phyloP scores from a whole-genome alignment of 768 basidiomycete species.

The Boletus speciosus region DNA sequence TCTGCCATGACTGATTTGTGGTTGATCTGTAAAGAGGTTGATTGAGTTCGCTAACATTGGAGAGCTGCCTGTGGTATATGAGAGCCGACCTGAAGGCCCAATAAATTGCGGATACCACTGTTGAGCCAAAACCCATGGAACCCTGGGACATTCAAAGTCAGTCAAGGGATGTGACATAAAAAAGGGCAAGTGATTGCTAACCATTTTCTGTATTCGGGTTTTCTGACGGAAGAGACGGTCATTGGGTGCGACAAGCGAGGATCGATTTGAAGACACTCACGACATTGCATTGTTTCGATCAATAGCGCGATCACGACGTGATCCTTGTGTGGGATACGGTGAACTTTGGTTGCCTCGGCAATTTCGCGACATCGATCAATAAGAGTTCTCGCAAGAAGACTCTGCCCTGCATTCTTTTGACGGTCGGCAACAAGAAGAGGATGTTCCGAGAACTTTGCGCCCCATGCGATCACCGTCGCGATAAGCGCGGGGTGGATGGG shows the following conservation, averaged over 20 bases:
- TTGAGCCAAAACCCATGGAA: constrained; percentile 85
- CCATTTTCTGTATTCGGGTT: constrained; percentile 69
- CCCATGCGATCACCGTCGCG: constrained; percentile 88
- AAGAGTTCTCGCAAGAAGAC: constrained; percentile 71
- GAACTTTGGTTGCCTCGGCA: constrained; percentile 83
- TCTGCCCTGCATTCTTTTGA: constrained; percentile 64
- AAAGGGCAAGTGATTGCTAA: constrained; percentile 30
- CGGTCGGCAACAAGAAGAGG: constrained; percentile 79
- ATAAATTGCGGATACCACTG: constrained; percentile 70
- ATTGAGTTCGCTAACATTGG: constrained; percentile 1
- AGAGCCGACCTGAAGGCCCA: constrained; percentile 63
- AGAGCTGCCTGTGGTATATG: constrained; percentile 8
- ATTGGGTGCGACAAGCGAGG: constrained; percentile 2
- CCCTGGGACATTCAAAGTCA: constrained; percentile 42
- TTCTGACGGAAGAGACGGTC: constrained; percentile 42
- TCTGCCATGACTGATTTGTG: constrained; percentile 74
- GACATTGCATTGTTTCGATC: constrained; percentile 82
- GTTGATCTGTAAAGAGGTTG: constrained; percentile 56
- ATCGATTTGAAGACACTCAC: constrained; percentile 49
- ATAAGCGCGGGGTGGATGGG: constrained; percentile 69
- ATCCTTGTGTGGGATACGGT: constrained; percentile 73
- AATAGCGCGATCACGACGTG: constrained; percentile 80
- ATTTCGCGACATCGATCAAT: constrained; percentile 82
- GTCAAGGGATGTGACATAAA: constrained; percentile 11
- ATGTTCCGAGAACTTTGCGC: constrained; percentile 91